A percentile compares a stretch with the other conserved stretches of the same genome.
Evolutionary conservation across 768 basidiomycete species (phyloP).

Genomic region (Psilocybe tampanensis): DNA sequence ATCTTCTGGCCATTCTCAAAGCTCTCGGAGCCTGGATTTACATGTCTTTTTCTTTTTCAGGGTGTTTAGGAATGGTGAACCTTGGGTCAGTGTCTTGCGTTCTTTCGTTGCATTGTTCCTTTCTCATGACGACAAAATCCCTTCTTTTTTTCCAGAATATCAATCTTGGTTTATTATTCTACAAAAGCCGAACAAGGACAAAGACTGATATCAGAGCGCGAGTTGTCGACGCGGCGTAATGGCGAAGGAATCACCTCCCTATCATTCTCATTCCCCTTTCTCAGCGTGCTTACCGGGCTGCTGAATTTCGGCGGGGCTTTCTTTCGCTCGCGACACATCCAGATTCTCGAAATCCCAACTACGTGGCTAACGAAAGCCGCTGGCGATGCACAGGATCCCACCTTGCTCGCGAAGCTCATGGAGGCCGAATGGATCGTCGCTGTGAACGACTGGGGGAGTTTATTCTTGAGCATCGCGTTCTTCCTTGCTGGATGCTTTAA

Average conservation of each 20-base stretch:
- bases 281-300: constrained; percentile 19
- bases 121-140: not conserved
- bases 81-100: constrained; percentile 16
- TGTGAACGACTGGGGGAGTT: constrained; percentile 24
- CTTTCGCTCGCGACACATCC: constrained; percentile 20
- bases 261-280: constrained; percentile 18
- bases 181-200: constrained; percentile 19
- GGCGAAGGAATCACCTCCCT: constrained; percentile 5
- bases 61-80: constrained; percentile 16
- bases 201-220: constrained; percentile 10
- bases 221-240: constrained; percentile 10
- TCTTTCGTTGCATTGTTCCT: not conserved
- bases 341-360: constrained; percentile 20
- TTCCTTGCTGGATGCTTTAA: constrained; percentile 21
- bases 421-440: constrained; percentile 22
- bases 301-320: constrained; percentile 19
- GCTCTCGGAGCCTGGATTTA: not conserved
- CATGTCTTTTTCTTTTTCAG: constrained; percentile 1
- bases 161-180: constrained; percentile 18
- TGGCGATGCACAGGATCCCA: constrained; percentile 4
- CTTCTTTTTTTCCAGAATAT: constrained; percentile 12
- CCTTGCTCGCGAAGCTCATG: constrained; percentile 9
- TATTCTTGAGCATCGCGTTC: constrained; percentile 20
- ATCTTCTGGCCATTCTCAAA: not conserved
- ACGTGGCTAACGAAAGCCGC: constrained; percentile 11